Evolutionary conservation across 257 asterid species (phyloP), one percentile per base, ranked within the genome.

Genomic region (Ehretia macrophylla): DNA sequence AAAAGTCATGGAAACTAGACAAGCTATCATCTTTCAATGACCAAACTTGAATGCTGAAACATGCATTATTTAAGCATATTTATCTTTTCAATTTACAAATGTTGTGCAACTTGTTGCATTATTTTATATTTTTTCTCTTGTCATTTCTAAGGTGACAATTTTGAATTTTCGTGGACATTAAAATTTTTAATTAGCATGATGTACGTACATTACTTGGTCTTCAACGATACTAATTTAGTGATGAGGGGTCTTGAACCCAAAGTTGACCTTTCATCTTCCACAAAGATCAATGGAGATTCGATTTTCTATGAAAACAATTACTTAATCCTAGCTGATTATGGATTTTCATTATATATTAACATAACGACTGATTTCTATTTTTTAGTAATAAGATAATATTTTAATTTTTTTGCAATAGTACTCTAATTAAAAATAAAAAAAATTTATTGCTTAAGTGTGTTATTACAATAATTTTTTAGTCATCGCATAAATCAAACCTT

Each of bases 41-140:
- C 23, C 63, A 58, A 42, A 21, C 14, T 58, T 21, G 32, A 18
- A 58, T 20, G 51, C 32, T 19, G 19, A 58, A 58, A 21, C 40
- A 58, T 58, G 19, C 51, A 21, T 11, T 39, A 5, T 16, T 21
- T 44, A 42, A 16, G 23, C 14, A 16, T 22, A 19, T 46, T 45
- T 42, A 14, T 19, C 49, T 35, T 57, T 12, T 16, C 47, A 21
- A 12, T 20, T 5, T 59, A 13, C 47, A 6, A 12, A 39, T 14
- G 46, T 22, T 39, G 0, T 19, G 14, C 39, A 44, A 44, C 27
- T 42, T 14, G 0, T 16, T 59, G 17, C n/a, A n/a, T n/a, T 44
- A 18, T 14, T 59, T 38, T 16, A 10, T 8, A 50, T 2, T 14
- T 14, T 50, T 8, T 14, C 21, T 14, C 17, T 52, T 12, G 16